Base-by-base conservation (phyloP, 2,329 filamentous ascomycete species). In the Blastomyces gilchristii region DNA sequence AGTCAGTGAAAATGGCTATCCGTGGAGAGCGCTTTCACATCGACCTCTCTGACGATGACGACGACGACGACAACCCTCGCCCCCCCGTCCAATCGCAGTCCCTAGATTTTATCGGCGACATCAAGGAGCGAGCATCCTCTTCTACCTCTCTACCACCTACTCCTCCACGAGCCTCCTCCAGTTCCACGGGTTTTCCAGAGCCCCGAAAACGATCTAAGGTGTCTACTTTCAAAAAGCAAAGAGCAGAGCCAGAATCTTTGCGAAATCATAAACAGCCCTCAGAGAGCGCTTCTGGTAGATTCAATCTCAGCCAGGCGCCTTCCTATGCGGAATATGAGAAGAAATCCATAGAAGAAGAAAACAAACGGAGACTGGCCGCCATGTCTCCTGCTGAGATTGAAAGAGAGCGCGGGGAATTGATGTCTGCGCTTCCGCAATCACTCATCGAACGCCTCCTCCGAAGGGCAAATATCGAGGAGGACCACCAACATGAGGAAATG, bases 321-420 rank as follows among this genome's bases (percentile, higher is more conserved):
- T 69, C 66, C 72, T 72, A 68, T 65, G 78, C 79, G 52, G 74
- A 81, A 12, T 79, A 82, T 53, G 91, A 96, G 71, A 85, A 84
- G 70, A 78, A 79, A 66, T 80, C 82, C 5, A 97, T 99, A 72
- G 89, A 93, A 70, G 82, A 86, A 68, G 91, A 97, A 73, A 99
- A 97, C 71, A 84, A 78, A 54, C 82, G 85, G 63, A 84, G 83
- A 65, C 75, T 99, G 57, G 86, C 86, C 16, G 80, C 81, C 34
- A 97, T 99, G 94, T 89, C 88, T 1, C 78, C 85, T 0, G 83
- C 85, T 47, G 90, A 97, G 75, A 96, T 97, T 64, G 86, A 89
- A 65, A 81, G 87, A 68, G 91, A 94, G 65, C 85, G 88, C 53
- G 81, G 85, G 64, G 93, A 97, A 68, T 79, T 99, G n/a, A 81